Evolutionary conservation across 2,329 filamentous ascomycete genomes (phyloP), one percentile per base, ranked within the genome.

Genomic region (Pseudogymnoascus verrucosus): DNA sequence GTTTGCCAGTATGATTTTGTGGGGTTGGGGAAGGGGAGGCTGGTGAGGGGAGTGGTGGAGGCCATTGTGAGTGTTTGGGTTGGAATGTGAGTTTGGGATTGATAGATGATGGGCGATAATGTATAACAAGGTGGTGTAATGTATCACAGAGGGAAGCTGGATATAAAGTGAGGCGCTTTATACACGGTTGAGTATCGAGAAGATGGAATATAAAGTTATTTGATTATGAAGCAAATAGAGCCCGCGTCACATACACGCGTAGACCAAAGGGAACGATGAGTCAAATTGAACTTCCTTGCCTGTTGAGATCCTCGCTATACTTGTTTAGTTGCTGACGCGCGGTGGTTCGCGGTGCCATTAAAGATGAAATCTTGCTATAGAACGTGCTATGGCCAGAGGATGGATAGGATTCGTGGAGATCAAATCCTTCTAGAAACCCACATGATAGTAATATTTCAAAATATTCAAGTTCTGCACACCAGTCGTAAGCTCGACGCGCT

Each of bases 1-100:
- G n/a, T n/a, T n/a, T n/a, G n/a, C n/a, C n/a, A n/a, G 66, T 76
- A 76, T 8, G 71, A 69, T 2, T 34, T 68, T 2, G 71, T 74
- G 1, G 73, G 72, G 51, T 73, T 71, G 0, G 69, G 39, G 14
- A 66, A 63, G 7, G 74, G 75, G 16, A 74, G 69, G n/a, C 70
- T 67, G 40, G 19, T 6, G 42, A 14, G 11, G 10, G 42, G 4
- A 5, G 11, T 23, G 21, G 42, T 12, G 6, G 42, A 47, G 11
- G 21, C 42, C 42, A 47, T 47, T 47, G 19, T 23, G 40, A 10
- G 19, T 14, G 42, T 47, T 47, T 47, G 21, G 4, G 1, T 23
- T 47, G 42, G 3, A 19, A 21, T 42, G 16, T 21, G 40, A 42
- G 40, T 42, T 21, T 21, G 16, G 40, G 19, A 42, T 5, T 42